Base-by-base conservation (phyloP, 441 rosid species). In the Omphalea diandra region DNA sequence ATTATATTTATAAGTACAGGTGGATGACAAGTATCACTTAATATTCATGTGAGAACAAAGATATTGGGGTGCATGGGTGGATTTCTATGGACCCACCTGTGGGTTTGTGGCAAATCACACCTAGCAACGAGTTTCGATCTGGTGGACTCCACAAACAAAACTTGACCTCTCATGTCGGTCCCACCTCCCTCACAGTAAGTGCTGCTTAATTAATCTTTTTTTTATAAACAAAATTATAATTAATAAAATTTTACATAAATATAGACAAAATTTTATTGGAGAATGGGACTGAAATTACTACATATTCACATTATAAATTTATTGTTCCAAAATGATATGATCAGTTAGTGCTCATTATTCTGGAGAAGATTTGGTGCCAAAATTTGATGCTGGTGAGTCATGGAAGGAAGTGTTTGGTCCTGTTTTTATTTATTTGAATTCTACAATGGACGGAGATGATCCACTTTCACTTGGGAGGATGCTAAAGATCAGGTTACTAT, bases 331-430 rank as follows among this genome's bases (percentile, higher is more conserved):
- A n/a, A n/a, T n/a, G n/a, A n/a, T 24, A 22, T n/a, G 11, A 5
- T 54, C 67, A 92, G 96, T 81, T 7, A 92, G 94, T 64, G 87
- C 93, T 60, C 98, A 92, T 60, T 92, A 92, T 27, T 79, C 72
- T 2, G 98, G 98, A 53, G 88, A 84, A 24, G 98, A 88, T 49
- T 71, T 92, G 85, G 88, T 84, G 63, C 82, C 84, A 71, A 87
- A 77, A 70, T 71, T 90, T 22, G 74, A 76, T 71, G 73, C 71
- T 12, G 93, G 81, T 14, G 93, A 88, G 72, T 67, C 79, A 18
- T 92, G 98, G 98, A 92, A 92, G 83, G 90, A 90, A 78, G 94
- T 88, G 36, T 86, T 84, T 47, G 93, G 98, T 63, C 98, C 98
- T 0, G 84, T 87, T 69, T 88, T 88, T 12, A 52, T 88, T 66